These are phyloP conservation scores for Phytophthora sansomeana DNA, from an alignment of 352 stramenopile genomes.

Conservation along the genomic window DNA sequence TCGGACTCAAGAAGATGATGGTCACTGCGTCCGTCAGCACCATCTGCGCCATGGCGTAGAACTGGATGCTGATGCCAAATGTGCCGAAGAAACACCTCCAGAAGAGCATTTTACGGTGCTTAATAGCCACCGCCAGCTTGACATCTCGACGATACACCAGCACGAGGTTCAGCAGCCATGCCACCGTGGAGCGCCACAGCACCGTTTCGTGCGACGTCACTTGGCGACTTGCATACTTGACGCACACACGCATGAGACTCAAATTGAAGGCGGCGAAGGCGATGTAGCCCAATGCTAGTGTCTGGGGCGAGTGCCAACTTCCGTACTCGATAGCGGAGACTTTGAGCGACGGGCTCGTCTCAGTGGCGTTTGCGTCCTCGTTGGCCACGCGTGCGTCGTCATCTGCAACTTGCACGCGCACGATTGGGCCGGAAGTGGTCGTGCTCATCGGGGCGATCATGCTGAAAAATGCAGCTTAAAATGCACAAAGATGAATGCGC, in stretches of 20 bases:
- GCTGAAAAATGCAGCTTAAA: background rate
- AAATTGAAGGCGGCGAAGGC: conserved; percentile 61
- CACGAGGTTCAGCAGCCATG: conserved; percentile 56
- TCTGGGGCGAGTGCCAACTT: conserved; percentile 27
- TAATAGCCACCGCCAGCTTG: conserved; percentile 25
- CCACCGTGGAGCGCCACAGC: conserved; percentile 61
- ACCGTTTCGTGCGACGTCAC: conserved; percentile 64
- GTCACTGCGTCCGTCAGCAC: conserved; percentile 74
- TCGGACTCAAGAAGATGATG: conserved; percentile 69
- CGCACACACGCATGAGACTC: conserved; percentile 59
- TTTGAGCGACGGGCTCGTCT: conserved; percentile 23
- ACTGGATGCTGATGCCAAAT: conserved; percentile 62
- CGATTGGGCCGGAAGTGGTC: background rate
- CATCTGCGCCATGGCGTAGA: conserved; percentile 80
- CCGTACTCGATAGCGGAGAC: conserved; percentile 13
- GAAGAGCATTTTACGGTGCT: conserved; percentile 40
- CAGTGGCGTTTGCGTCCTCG: conserved; percentile 6
- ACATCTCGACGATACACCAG: conserved; percentile 35
- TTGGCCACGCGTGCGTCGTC: conserved; percentile 2
- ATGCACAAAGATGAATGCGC: conserved; percentile 10
- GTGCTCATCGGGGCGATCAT: conserved; percentile 28
- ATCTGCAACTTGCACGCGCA: conserved; percentile 25
- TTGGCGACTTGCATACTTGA: conserved; percentile 59
- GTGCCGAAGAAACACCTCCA: conserved; percentile 62
- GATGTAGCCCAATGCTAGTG: conserved; percentile 48